Base-by-base conservation (phyloP, 768 basidiomycete species). In the Psilocybe cubensis region DNA sequence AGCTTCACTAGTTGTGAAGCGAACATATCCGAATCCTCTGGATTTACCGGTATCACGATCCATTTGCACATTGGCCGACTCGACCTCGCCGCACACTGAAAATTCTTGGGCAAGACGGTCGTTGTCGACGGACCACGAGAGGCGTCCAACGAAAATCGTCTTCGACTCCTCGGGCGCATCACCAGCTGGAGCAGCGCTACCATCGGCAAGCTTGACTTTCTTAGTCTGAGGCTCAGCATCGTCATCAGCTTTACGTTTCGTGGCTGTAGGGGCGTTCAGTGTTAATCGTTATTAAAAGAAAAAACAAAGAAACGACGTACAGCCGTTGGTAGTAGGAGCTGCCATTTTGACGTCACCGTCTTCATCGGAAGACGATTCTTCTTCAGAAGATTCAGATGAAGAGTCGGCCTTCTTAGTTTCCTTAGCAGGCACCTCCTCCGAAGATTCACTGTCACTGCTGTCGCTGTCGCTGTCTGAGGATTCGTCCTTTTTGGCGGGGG, bases 121-220 rank as follows among this genome's bases (percentile, higher is more conserved):
- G 70, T 93, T 91, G 78, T 98, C 96, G 60, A 98, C 90, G 71
- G 91, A 92, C 96, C 96, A 99, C 11, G 94, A 96, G 43, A 99
- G 83, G 57, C 84, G 83, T 53, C 96, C 96, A 63, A 99, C 94
- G 68, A 96, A 98, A 65, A 98, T 83, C 35, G 89, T 87, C 66
- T 80, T 87, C 14, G 79, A 77, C 56, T 86, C 81, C 61, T 76
- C 77, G 20, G 71, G 69, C 14, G 72, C 72, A 27, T 73, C 73
- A 21, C 58, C 67, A 25, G 70, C 69, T n/a, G 80, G 66, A 18
- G 76, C 76, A 42, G 80, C 79, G 43, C 81, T 76, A 55, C 79
- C 87, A 63, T 87, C 81, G 44, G 74, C 83, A 47, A 88, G 77
- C 79, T 95, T 97, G 64, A 79, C 82, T 75, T 96, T 96, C 82